Conservation (phyloP, 306 rosid genomes). For the Mimosa pudica region DNA sequence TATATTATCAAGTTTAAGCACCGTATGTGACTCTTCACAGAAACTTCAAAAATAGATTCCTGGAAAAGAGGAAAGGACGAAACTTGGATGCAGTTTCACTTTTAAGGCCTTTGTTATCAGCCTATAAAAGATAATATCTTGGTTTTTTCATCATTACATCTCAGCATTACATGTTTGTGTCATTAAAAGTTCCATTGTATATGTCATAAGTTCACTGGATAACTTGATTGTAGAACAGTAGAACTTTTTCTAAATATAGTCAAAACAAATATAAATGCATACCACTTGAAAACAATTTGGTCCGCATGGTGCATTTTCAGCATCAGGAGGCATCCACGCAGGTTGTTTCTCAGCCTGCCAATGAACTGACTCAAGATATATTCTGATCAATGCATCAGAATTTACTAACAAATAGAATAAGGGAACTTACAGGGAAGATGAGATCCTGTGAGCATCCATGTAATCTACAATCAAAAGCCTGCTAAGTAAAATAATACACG, state of each 20-base stretch:
- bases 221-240: background rate
- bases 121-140: background rate
- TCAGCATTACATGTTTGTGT: background rate
- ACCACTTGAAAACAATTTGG: constrained; percentile 79
- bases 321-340: constrained; percentile 64
- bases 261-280: constrained; percentile 35
- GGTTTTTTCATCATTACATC: background rate
- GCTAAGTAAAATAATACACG: constrained; percentile 34
- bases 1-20: constrained; percentile 37
- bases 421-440: constrained; percentile 82
- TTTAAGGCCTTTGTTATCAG: background rate
- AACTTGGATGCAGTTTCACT: background rate
- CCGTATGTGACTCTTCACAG: constrained; percentile 30
- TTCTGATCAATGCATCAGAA: constrained; percentile 23
- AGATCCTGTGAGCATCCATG: constrained; percentile 99
- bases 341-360: constrained; percentile 90
- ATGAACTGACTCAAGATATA: constrained; percentile 29
- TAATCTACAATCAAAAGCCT: constrained; percentile 96
- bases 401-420: constrained; percentile 33
- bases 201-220: background rate
- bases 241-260: background rate
- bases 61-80: background rate
- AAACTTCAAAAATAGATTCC: constrained; percentile 23
- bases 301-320: constrained; percentile 76
- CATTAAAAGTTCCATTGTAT: background rate